Base-by-base conservation (phyloP, 768 basidiomycete species). In the Kwoniella bestiolae region DNA sequence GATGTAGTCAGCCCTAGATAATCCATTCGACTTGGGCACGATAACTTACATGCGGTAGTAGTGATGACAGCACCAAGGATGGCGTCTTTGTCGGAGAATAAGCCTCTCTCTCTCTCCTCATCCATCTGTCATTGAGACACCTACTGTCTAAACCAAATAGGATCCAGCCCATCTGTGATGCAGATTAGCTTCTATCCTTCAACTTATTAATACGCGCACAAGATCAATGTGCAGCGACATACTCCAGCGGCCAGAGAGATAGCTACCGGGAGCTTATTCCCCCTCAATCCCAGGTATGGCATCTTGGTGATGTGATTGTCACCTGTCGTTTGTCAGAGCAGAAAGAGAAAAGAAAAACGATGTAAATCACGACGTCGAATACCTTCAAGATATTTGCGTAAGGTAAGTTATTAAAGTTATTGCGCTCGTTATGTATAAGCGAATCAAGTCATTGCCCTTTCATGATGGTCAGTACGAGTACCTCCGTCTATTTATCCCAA, bases 261-360 rank as follows among this genome's bases (percentile, higher is more conserved):
- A 35, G 67, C 67, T 16, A 60, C 41, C 12, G 64, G 67, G 29
- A 68, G 62, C 28, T 60, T 60, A 41, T 45, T 63, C 2, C 67
- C 67, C 50, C 67, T 59, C 29, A 68, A 31, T 25, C 62, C 62
- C 12, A 68, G 56, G 23, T 63, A 60, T 8, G 67, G 67, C 67
- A 63, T 68, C n/a, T 14, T 51, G 29, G 28, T 38, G 34, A 28
- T 41, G 38, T 3, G 8, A 41, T 0, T 41, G 18, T 41, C 5
- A 18, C 12, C 5, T 41, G 38, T n/a, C n/a, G n/a, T n/a, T n/a
- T n/a, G n/a, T n/a, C n/a, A n/a, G n/a, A n/a, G n/a, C n/a, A n/a
- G n/a, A 47, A 9, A 21, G 5, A 16, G 45, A 9, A 47, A 47
- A 18, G 7, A 41, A 41, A 41, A 8, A 8, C 18, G 38, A 41